Evolutionary conservation across 306 rosid species (phyloP).

Genomic region (Lablab purpureus): DNA sequence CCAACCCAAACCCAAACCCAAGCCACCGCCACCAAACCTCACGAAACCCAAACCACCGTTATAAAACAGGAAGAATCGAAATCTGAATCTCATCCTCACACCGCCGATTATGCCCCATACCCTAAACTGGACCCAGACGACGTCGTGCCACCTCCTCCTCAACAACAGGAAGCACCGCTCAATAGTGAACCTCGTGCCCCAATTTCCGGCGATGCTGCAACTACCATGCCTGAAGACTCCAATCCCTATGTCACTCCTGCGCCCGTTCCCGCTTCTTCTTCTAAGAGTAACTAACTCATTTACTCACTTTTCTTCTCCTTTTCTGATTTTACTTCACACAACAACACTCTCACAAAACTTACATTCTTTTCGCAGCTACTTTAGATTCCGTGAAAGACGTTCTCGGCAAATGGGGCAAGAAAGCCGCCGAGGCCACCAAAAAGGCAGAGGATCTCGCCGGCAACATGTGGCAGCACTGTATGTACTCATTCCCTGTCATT

Average conservation of each 20-base stretch:
- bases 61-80: background rate
- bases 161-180: background rate
- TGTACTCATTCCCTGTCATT: slow-evolving; percentile 30
- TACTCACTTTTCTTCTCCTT: slow-evolving; percentile 12
- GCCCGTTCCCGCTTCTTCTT: slow-evolving; percentile 57
- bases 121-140: slow-evolving; percentile 79
- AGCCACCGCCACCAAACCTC: slow-evolving; percentile 16
- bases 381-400: slow-evolving; percentile 84
- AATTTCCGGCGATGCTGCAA: slow-evolving; percentile 59
- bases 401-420: slow-evolving; percentile 92
- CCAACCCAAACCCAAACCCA: too few relatives aligned
- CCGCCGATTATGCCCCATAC: slow-evolving; percentile 78
- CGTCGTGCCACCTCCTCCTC: slow-evolving; percentile 56
- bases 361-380: slow-evolving; percentile 54
- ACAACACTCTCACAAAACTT: background rate
- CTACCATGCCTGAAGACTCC: slow-evolving; percentile 78
- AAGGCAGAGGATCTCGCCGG: slow-evolving; percentile 97
- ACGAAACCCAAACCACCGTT: slow-evolving; percentile 1
- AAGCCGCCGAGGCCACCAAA: slow-evolving; percentile 92
- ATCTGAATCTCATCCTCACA: slow-evolving; percentile 41
- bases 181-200: slow-evolving; percentile 57
- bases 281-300: slow-evolving; percentile 56
- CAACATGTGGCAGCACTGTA: slow-evolving; percentile 97
- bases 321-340: background rate
- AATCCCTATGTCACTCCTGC: slow-evolving; percentile 80